phyloP scores from a whole-genome alignment of 352 stramenopile genomes.

The Phytophthora foliorum region DNA sequence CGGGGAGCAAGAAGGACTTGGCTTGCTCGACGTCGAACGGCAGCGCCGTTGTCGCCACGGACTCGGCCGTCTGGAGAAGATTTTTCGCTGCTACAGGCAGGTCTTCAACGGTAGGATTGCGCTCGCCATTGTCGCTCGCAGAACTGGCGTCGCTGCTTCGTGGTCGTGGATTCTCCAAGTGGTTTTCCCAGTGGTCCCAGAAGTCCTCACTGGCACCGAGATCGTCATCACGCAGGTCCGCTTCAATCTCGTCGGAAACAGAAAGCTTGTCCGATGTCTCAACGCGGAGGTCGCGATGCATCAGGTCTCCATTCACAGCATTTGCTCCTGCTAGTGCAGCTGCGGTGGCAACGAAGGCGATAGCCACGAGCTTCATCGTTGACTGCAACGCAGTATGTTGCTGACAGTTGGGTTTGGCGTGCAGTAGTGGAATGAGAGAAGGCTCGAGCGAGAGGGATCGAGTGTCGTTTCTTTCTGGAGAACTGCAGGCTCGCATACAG shows the following conservation, averaged over 20 bases:
- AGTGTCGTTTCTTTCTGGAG: slow-evolving; percentile 29
- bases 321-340: slow-evolving; percentile 7
- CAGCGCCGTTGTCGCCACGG: slow-evolving; percentile 20
- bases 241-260: slow-evolving; percentile 3
- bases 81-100: background rate
- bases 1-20: slow-evolving; percentile 17
- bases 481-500: slow-evolving; percentile 27
- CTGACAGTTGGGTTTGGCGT: slow-evolving; percentile 20
- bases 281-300: slow-evolving; percentile 19
- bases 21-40: slow-evolving; percentile 19
- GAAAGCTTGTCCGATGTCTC: slow-evolving; percentile 5
- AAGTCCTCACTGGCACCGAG: slow-evolving; percentile 31
- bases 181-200: slow-evolving; percentile 20
- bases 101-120: slow-evolving; percentile 15
- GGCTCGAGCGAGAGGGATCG: slow-evolving; percentile 17
- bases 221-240: slow-evolving; percentile 22
- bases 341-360: slow-evolving; percentile 6
- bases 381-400: background rate
- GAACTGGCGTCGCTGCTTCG: slow-evolving; percentile 5
- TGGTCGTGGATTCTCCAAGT: slow-evolving; percentile 13
- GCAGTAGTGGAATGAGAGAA: slow-evolving; percentile 26
- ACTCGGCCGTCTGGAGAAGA: slow-evolving; percentile 24
- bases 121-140: background rate
- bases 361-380: slow-evolving; percentile 21
- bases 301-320: background rate